These are phyloP conservation scores for Thermomucor indicae-seudaticae DNA, from an alignment of 371 early-diverging fungal genomes.

Conservation along the genomic window DNA sequence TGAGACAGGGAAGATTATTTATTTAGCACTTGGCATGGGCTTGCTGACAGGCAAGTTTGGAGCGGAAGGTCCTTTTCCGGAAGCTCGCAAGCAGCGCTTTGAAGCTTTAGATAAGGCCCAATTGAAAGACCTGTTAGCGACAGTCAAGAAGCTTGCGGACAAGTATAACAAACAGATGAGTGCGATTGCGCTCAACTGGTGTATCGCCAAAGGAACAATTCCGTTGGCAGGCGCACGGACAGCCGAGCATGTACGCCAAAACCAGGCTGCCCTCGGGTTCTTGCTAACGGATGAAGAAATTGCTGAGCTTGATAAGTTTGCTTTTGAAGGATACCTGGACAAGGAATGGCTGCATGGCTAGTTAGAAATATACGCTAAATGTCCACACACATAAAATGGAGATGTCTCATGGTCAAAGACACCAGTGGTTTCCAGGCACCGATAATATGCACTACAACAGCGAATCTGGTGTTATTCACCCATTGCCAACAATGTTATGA, in stretches of 20 bases:
- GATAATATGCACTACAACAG: too few relatives aligned
- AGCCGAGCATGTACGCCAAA: constrained; percentile 47
- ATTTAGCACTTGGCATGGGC: constrained; percentile 41
- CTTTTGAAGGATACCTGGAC: constrained; percentile 38
- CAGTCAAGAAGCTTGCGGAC: constrained; percentile 20
- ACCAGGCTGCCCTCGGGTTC: constrained; percentile 46
- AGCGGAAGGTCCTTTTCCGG: constrained; percentile 35
- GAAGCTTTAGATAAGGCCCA: constrained; percentile 21
- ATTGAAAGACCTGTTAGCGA: constrained; percentile 17
- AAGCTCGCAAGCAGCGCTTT: constrained; percentile 18
- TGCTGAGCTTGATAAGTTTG: constrained; percentile 35
- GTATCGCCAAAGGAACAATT: constrained; percentile 51
- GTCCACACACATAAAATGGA: not conserved
- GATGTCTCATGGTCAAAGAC: too few relatives aligned
- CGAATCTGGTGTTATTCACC: too few relatives aligned
- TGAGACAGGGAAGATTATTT: not conserved
- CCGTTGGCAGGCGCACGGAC: constrained; percentile 55
- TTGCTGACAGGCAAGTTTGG: constrained; percentile 49
- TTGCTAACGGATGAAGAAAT: constrained; percentile 43
- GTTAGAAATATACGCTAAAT: not conserved
- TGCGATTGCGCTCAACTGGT: constrained; percentile 42
- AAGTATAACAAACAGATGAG: constrained; percentile 23
- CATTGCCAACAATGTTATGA: too few relatives aligned
- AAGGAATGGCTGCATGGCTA: constrained; percentile 49
- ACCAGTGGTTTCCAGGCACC: too few relatives aligned